These are phyloP conservation scores for Solanum stenotomum DNA, from an alignment of 257 asterid genomes.

Conservation along the genomic window DNA sequence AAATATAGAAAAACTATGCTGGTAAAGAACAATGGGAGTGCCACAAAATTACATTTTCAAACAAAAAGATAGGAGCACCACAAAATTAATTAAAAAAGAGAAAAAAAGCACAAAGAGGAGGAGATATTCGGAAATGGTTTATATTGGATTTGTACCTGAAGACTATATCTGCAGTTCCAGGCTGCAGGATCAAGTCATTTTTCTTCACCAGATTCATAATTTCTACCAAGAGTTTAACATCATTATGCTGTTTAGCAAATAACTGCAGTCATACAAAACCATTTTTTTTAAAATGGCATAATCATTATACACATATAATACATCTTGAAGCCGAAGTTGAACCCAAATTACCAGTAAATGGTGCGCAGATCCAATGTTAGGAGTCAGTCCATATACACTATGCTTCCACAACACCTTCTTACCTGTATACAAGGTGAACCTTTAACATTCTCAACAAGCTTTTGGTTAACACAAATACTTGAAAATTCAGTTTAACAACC, in stretches of 20 bases:
- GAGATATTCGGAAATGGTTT: background rate
- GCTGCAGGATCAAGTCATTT: constrained; percentile 62
- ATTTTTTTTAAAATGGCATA: background rate
- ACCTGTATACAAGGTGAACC: constrained; percentile 34
- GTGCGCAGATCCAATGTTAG: constrained; percentile 83
- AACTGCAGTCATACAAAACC: constrained; percentile 47
- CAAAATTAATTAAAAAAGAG: background rate
- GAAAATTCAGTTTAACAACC: background rate
- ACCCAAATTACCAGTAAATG: constrained; percentile 50
- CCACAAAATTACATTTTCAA: background rate
- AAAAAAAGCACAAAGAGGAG: background rate
- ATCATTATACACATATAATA: background rate
- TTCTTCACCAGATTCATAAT: constrained; percentile 58
- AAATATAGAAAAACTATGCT: background rate
- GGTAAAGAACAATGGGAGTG: background rate
- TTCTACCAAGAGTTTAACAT: constrained; percentile 60
- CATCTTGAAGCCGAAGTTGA: background rate
- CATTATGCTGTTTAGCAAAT: constrained; percentile 65
- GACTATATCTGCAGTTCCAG: constrained; percentile 82
- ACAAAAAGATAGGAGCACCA: background rate
- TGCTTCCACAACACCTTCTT: constrained; percentile 65
- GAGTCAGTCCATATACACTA: constrained; percentile 60
- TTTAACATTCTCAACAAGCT: background rate
- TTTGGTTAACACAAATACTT: background rate
- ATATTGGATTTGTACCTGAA: constrained; percentile 34